A percentile compares a stretch with the other conserved stretches of the same genome.
phyloP scores from a whole-genome alignment of 2,329 filamentous ascomycete genomes.

The Amauroascus niger region DNA sequence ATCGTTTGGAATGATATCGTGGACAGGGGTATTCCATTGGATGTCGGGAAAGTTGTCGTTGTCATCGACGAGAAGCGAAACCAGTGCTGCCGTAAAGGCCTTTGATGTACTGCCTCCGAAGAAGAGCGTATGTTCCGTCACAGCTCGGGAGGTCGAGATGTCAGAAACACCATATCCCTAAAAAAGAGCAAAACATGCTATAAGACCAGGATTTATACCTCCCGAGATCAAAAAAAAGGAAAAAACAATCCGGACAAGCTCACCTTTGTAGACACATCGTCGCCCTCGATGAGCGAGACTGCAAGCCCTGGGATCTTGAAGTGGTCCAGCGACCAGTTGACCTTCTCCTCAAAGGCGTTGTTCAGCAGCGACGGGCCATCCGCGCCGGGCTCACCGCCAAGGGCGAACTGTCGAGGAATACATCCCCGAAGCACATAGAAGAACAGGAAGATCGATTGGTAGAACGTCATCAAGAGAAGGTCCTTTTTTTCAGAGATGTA shows the following conservation, averaged over 20 bases:
- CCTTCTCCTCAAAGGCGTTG: conserved; percentile 8
- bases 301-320: conserved; percentile 12
- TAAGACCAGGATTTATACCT: neutral
- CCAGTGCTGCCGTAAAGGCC: conserved; percentile 42
- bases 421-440: conserved; percentile 9
- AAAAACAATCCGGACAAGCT: neutral
- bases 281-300: conserved; percentile 6
- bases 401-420: neutral
- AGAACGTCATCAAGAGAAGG: conserved; percentile 3
- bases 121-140: conserved; percentile 44
- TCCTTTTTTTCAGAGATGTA: neutral
- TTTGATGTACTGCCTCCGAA: conserved; percentile 49
- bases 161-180: conserved; percentile 35
- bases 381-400: neutral
- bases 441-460: conserved; percentile 9
- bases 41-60: conserved; percentile 21
- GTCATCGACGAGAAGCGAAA: conserved; percentile 36
- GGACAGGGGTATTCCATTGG: conserved; percentile 17
- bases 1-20: conserved; percentile 20
- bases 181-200: neutral
- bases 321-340: conserved; percentile 7
- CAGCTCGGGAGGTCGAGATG: conserved; percentile 27
- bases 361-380: neutral
- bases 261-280: conserved; percentile 10
- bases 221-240: neutral